Conservation (phyloP, 345 rosid species). For the Aethionema arabicum region DNA sequence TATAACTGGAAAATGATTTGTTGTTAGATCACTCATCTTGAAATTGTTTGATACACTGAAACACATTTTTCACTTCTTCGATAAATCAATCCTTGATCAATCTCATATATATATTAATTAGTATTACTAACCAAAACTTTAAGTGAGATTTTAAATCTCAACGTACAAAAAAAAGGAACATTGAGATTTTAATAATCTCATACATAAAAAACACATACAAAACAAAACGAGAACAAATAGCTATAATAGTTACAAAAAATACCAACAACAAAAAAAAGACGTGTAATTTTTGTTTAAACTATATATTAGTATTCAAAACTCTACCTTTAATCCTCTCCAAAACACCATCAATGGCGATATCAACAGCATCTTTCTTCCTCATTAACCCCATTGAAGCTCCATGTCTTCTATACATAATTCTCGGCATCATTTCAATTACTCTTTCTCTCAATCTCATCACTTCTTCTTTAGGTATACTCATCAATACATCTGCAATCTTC, state of each 20-base stretch:
- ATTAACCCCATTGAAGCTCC: slow-evolving; percentile 64
- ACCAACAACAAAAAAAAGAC: slow-evolving; percentile 15
- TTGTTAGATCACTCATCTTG: too few relatives aligned
- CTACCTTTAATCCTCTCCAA: slow-evolving; percentile 56
- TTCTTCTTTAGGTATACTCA: slow-evolving; percentile 54
- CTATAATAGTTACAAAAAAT: slow-evolving; percentile 6
- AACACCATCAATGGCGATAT: slow-evolving; percentile 70
- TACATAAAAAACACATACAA: too few relatives aligned
- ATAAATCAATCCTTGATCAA: too few relatives aligned
- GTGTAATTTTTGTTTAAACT: background rate
- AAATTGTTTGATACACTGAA: too few relatives aligned
- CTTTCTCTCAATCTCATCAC: slow-evolving; percentile 71
- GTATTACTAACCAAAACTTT: too few relatives aligned
- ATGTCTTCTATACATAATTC: slow-evolving; percentile 73
- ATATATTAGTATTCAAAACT: slow-evolving; percentile 35
- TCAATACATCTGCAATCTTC: slow-evolving; percentile 68
- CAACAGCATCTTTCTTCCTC: slow-evolving; percentile 78
- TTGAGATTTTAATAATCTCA: too few relatives aligned
- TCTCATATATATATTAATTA: too few relatives aligned
- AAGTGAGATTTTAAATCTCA: too few relatives aligned
- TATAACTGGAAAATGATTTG: too few relatives aligned
- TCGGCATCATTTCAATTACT: slow-evolving; percentile 69
- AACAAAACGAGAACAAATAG: too few relatives aligned
- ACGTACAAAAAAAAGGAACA: too few relatives aligned
- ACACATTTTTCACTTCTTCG: too few relatives aligned